phyloP scores from a whole-genome alignment of 768 basidiomycete genomes.

The Kondoa subrosea region DNA sequence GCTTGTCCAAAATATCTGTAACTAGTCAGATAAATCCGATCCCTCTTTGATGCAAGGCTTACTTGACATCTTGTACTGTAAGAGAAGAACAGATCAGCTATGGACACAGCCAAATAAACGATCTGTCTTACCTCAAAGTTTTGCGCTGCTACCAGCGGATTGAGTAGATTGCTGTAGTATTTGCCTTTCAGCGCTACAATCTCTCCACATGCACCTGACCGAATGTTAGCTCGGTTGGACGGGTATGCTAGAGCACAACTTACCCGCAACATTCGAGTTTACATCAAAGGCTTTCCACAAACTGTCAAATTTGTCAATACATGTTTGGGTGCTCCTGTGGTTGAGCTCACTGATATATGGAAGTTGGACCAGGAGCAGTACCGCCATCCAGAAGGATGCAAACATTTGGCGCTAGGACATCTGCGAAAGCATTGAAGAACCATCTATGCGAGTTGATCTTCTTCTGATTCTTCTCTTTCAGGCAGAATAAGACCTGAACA shows the following conservation, averaged over 20 bases:
- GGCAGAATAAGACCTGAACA: conserved; percentile 75
- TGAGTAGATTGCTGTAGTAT: conserved; percentile 35
- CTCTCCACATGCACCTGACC: conserved; percentile 67
- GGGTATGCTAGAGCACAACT: conserved; percentile 2
- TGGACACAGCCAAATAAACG: not conserved
- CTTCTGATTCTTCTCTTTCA: conserved; percentile 85
- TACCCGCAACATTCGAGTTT: conserved; percentile 68
- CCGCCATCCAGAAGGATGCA: conserved; percentile 76
- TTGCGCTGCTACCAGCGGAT: conserved; percentile 72
- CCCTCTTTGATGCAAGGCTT: not conserved
- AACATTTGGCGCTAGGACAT: conserved; percentile 35
- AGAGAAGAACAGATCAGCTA: not conserved
- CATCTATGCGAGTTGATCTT: conserved; percentile 80
- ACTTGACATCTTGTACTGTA: conserved; percentile 11
- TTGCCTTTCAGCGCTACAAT: conserved; percentile 52
- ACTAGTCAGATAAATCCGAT: not conserved
- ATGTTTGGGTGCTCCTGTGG: not conserved
- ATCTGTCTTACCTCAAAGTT: conserved; percentile 45
- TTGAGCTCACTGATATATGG: conserved; percentile 49
- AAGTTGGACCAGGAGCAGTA: conserved; percentile 70
- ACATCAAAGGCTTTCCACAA: conserved; percentile 26
- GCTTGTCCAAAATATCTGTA: conserved; percentile 27
- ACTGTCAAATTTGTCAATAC: not conserved
- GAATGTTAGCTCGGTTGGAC: not conserved
- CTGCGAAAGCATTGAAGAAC: conserved; percentile 63